phyloP scores from a whole-genome alignment of 1,284 basidiomycete species.

The Trametes versicolor region DNA sequence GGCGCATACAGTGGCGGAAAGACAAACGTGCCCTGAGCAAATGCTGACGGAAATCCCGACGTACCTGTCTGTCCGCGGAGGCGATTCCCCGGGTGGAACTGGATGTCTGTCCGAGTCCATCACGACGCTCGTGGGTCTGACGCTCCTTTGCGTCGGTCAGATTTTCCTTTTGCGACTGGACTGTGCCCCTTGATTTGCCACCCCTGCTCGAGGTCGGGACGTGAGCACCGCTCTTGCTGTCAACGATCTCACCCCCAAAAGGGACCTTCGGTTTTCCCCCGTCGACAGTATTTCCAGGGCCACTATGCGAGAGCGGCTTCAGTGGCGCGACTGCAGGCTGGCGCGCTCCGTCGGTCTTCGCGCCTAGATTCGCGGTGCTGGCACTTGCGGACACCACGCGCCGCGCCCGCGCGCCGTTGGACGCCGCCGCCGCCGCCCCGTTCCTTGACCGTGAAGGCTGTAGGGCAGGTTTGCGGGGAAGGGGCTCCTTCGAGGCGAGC shows the following conservation, averaged over 20 bases:
- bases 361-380: conserved; percentile 30
- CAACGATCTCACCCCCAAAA: conserved; percentile 9
- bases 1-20: neutral
- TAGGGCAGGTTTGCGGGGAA: conserved; percentile 21
- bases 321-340: conserved; percentile 8
- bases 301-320: conserved; percentile 16
- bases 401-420: conserved; percentile 25
- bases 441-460: conserved; percentile 39
- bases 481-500: conserved; percentile 24
- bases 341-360: conserved; percentile 15
- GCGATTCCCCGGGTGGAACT: conserved; percentile 18
- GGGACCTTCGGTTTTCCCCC: conserved; percentile 20
- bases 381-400: conserved; percentile 28
- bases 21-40: conserved; percentile 1
- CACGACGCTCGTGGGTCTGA: conserved; percentile 14
- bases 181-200: conserved; percentile 35
- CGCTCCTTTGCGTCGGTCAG: conserved; percentile 21
- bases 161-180: conserved; percentile 31
- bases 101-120: conserved; percentile 21
- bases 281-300: conserved; percentile 16
- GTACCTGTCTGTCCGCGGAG: conserved; percentile 37
- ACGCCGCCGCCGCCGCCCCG: conserved; percentile 18
- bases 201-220: conserved; percentile 22
- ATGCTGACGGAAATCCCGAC: conserved; percentile 26
- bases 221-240: conserved; percentile 24